Base-by-base conservation (phyloP, 306 rosid species). In the Rosa multiflora region DNA sequence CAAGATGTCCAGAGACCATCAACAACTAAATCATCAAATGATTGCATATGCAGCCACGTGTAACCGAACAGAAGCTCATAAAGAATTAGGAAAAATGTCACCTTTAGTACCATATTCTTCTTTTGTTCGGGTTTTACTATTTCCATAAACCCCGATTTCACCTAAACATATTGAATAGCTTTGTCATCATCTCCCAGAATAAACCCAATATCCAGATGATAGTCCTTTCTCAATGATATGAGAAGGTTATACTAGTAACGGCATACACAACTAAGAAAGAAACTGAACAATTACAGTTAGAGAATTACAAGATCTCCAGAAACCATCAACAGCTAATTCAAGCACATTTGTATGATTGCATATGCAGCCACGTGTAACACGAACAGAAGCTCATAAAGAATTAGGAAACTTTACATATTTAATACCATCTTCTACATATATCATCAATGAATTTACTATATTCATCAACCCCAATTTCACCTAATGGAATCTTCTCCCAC, bases 121-220 rank as follows among this genome's bases (percentile, higher is more conserved):
- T 39, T 73, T 74, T 29, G 43, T 9, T 29, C 8, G 12, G 37
- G 14, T 14, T 7, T 51, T 42, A 18, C 46, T 18, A 72, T 18
- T 32, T 18, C 29, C 10, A 72, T 10, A 51, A 32, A 51, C 20
- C 76, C 26, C 1, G 58, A 55, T 10, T 55, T 51, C 64, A 52
- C 18, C 32, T 4, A 72, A 51, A 35, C 44, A 64, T 64, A 11
- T 32, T 63, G 2, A 62, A 29, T 29, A 11, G 9, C 29, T 62
- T 62, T 72, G 26, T n/a, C 56, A 32, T 26, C 56, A 44, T 18
- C 78, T 59, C 78, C 58, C 70, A 75, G 26, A 75, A 58, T 23
- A 59, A 58, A 58, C 40, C 47, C 44, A 29, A 61, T 15, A 23
- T 59, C 29, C 23, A 59, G 32, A 59, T 8, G 68, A 74, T 29